These are phyloP conservation scores for Ascochyta rabiei DNA, from an alignment of 2,329 filamentous ascomycete species.

Conservation along the genomic window DNA sequence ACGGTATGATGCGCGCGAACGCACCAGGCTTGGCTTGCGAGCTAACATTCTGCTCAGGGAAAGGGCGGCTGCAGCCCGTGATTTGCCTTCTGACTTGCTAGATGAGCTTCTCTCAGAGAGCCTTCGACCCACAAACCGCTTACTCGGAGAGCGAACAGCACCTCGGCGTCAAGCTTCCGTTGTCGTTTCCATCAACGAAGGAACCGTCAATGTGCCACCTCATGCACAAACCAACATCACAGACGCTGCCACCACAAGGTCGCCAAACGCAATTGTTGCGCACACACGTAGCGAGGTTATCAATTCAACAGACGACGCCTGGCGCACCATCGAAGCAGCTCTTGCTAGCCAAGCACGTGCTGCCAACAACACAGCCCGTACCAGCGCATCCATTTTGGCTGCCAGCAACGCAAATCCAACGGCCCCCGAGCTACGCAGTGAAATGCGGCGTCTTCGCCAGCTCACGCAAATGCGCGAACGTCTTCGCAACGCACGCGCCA, in stretches of 20 bases:
- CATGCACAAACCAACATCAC: conserved; percentile 35
- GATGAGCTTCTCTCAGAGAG: conserved; percentile 28
- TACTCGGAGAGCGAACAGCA: conserved; percentile 27
- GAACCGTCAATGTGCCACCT: conserved; percentile 29
- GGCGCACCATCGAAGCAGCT: conserved; percentile 56
- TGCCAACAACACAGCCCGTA: conserved; percentile 19
- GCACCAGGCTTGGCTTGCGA: neutral
- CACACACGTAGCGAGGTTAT: conserved; percentile 43
- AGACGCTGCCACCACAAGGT: conserved; percentile 37
- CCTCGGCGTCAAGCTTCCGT: conserved; percentile 51
- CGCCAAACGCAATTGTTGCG: conserved; percentile 38
- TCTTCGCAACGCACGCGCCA: conserved; percentile 42
- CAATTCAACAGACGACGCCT: conserved; percentile 50
- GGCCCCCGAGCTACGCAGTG: conserved; percentile 40
- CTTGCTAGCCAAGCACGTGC: conserved; percentile 46
- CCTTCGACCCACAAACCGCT: conserved; percentile 27
- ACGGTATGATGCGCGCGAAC: conserved; percentile 28
- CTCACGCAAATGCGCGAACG: conserved; percentile 46
- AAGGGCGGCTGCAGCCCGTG: conserved; percentile 21
- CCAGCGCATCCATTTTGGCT: conserved; percentile 13
- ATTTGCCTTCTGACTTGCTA: conserved; percentile 15
- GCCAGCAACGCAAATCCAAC: conserved; percentile 20
- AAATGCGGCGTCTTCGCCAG: conserved; percentile 45
- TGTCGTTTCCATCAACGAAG: conserved; percentile 43
- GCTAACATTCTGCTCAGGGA: conserved; percentile 24